Evolutionary conservation across 768 basidiomycete species (phyloP).

Genomic region (Sutorius australiensis): DNA sequence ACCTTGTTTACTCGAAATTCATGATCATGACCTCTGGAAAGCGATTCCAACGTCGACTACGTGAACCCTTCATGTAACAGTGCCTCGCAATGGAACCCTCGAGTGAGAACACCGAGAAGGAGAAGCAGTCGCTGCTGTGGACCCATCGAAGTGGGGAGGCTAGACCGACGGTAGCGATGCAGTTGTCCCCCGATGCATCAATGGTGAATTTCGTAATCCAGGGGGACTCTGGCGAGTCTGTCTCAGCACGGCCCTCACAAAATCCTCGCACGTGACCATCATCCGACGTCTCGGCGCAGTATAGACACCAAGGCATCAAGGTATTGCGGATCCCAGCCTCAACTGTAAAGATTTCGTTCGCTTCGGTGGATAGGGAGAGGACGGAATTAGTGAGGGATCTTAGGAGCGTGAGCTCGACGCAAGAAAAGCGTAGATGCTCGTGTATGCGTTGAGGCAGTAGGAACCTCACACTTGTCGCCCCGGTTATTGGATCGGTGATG

Average conservation of each 20-base stretch:
- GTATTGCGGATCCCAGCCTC: not conserved
- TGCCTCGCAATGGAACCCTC: not conserved
- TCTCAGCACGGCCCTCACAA: too few relatives aligned
- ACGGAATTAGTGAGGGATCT: not conserved
- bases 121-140: not conserved
- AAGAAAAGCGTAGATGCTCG: not conserved
- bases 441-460: conserved; percentile 1
- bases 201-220: conserved; percentile 6
- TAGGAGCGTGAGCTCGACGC: conserved; percentile 1
- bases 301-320: not conserved
- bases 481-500: not conserved
- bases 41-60: not conserved
- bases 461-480: not conserved
- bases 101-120: conserved; percentile 1
- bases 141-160: not conserved
- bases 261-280: too few relatives aligned
- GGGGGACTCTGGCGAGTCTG: not conserved
- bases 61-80: too few relatives aligned
- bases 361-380: not conserved
- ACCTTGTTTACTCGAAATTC: not conserved
- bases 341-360: not conserved
- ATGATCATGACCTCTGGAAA: not conserved
- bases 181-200: not conserved
- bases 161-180: not conserved
- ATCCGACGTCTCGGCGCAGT: too few relatives aligned